phyloP scores from a whole-genome alignment of 257 asterid genomes.

The Nicotiana otophora region DNA sequence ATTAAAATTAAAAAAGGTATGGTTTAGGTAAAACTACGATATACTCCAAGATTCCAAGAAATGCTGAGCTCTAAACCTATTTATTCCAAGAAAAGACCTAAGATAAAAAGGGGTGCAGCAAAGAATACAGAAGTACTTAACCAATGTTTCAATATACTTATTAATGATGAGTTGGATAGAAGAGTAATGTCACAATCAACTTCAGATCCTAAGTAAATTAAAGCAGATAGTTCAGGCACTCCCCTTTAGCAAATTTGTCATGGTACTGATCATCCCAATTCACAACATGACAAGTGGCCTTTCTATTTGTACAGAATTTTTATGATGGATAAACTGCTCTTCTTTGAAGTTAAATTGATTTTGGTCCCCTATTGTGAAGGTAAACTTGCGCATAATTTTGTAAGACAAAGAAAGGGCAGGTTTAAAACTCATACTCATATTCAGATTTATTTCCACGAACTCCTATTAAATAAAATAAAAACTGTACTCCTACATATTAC shows the following conservation, averaged over 20 bases:
- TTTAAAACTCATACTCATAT: no score
- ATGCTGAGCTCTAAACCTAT: not conserved
- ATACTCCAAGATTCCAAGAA: no score
- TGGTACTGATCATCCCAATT: no score
- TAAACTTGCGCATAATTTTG: not conserved
- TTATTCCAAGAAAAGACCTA: constrained; percentile 1
- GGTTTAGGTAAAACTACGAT: no score
- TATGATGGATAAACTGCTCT: not conserved
- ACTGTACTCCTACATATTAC: no score
- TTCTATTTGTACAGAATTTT: not conserved
- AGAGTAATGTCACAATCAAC: constrained; percentile 12
- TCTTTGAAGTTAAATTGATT: not conserved
- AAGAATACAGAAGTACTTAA: not conserved
- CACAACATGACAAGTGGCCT: not conserved
- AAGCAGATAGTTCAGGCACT: no score
- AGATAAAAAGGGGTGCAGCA: constrained; percentile 7
- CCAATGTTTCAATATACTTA: not conserved
- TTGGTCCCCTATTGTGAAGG: no score
- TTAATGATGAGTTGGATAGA: not conserved
- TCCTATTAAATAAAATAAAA: no score
- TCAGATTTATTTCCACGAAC: no score
- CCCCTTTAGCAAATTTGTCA: no score
- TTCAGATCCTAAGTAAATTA: not conserved
- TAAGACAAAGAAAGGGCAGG: not conserved
- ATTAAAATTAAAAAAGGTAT: no score